Base-by-base conservation (phyloP, 192 early-diverging fungal genomes). In the Podila clonocystis region DNA sequence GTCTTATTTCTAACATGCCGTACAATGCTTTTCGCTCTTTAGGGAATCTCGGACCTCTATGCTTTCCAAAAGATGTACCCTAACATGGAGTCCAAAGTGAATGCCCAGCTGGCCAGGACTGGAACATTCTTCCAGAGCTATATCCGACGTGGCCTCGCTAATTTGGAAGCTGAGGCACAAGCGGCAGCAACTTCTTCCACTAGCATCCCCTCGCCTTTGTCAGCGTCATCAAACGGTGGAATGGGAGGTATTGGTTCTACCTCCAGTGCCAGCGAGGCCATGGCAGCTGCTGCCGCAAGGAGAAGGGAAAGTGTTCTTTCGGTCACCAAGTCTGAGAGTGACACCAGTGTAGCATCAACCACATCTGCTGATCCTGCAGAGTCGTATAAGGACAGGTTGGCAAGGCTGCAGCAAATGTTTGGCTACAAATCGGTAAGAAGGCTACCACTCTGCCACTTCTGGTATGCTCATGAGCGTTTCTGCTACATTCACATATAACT, bases 1-100 rank as follows among this genome's bases (percentile, higher is more conserved):
- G n/a, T 1, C 6, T 7, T 24, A 41, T 50, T 48, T n/a, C 36
- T 55, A 57, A 26, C 55, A 29, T 62, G 20, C 50, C n/a, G 7
- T 34, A 41, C 50, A 49, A 58, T 24, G 19, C 20, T 65, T 59
- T 68, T 63, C 2, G 22, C 20, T 36, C 22, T 60, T 6, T 65
- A 90, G 87, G 94, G 91, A 41, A 93, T 96, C 62, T 38, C 83
- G 31, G 93, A 94, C 45, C 79, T 96, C 50, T 93, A 95, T 77
- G 85, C 89, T 63, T 92, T 95, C 78, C 91, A 91, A 68, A 92
- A 94, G 72, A 75, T 83, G 66, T 88, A 94, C 74, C 94, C 93
- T 33, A 83, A 89, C 36, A 85, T 86, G 49, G 88, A 93, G 63
- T 62, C 67, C 13, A 85, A 88, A 64, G 87, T 96, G 1, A 89